phyloP scores from a whole-genome alignment of 106 monocot genomes.

The Xerophyta viscosa region DNA sequence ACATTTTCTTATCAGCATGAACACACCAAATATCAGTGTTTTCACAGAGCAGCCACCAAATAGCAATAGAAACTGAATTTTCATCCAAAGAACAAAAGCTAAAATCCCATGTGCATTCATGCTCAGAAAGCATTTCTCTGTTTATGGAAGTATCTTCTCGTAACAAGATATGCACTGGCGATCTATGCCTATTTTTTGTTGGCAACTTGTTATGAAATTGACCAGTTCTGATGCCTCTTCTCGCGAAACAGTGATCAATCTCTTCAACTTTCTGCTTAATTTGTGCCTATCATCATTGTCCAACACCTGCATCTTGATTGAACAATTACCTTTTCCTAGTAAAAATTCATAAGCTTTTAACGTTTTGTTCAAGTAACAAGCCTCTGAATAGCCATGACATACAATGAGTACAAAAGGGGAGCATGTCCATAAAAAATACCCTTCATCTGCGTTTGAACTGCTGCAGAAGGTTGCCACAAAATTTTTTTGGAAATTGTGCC shows the following conservation, averaged over 20 bases:
- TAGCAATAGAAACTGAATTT: constrained; percentile 42
- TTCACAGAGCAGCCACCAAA: constrained; percentile 70
- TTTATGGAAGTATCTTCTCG: background rate
- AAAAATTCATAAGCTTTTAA: constrained; percentile 55
- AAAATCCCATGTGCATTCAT: constrained; percentile 41
- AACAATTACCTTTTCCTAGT: constrained; percentile 13
- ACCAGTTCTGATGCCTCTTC: constrained; percentile 53
- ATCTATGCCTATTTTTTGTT: constrained; percentile 14
- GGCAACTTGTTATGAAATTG: constrained; percentile 32
- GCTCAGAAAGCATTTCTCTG: background rate
- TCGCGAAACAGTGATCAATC: constrained; percentile 13
- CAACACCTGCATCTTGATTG: constrained; percentile 5
- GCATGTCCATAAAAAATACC: no score
- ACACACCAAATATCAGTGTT: constrained; percentile 71
- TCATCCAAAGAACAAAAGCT: constrained; percentile 52
- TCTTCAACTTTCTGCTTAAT: constrained; percentile 22
- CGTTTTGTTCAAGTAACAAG: constrained; percentile 57
- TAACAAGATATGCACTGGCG: constrained; percentile 1
- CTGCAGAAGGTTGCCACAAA: constrained; percentile 13
- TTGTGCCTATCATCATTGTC: constrained; percentile 4
- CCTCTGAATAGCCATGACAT: constrained; percentile 58
- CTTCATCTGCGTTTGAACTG: no score
- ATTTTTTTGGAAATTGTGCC: constrained; percentile 21
- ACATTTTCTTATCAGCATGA: constrained; percentile 42
- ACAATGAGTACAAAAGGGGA: constrained; percentile 51